These are phyloP conservation scores for Xylariaceae sp. DNA, from an alignment of 2,329 filamentous ascomycete genomes.

Conservation along the genomic window DNA sequence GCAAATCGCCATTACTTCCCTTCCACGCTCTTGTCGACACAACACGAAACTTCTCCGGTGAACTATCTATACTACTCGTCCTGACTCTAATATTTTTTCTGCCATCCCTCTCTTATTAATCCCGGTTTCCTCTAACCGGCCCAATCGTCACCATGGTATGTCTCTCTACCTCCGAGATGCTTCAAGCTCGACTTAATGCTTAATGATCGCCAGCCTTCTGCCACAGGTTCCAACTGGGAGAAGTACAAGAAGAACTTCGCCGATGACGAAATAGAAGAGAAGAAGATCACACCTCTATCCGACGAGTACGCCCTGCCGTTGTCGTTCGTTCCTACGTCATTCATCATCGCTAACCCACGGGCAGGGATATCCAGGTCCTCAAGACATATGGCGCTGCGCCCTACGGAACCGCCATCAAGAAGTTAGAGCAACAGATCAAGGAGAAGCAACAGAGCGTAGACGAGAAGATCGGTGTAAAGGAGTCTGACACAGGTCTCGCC, in stretches of 20 bases:
- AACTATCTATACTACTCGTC: not conserved
- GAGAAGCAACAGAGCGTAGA: slow-evolving; percentile 98
- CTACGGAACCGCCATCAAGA: slow-evolving; percentile 89
- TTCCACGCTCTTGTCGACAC: not conserved
- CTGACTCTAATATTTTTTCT: not conserved
- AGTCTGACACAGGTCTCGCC: slow-evolving; percentile 97
- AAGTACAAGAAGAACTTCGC: slow-evolving; percentile 97
- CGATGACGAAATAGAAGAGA: slow-evolving; percentile 96
- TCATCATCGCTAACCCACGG: slow-evolving; percentile 19
- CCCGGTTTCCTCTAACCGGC: slow-evolving; percentile 1
- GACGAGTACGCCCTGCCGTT: slow-evolving; percentile 70
- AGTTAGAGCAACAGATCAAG: slow-evolving; percentile 98
- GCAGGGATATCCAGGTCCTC: slow-evolving; percentile 94
- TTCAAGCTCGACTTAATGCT: slow-evolving; percentile 9
- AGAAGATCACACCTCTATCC: slow-evolving; percentile 96
- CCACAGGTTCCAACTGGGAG: slow-evolving; percentile 92
- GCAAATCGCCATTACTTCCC: slow-evolving; percentile 7
- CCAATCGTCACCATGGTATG: slow-evolving; percentile 28
- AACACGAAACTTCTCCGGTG: not conserved
- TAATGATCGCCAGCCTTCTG: slow-evolving; percentile 65
- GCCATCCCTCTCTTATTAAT: not conserved
- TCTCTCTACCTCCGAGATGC: slow-evolving; percentile 1
- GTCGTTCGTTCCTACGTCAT: not conserved
- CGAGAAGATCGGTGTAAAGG: slow-evolving; percentile 95
- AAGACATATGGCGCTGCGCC: slow-evolving; percentile 98